Evolutionary conservation across 129 eudicot genomes (phyloP).

Genomic region (Artemisia tridentata): DNA sequence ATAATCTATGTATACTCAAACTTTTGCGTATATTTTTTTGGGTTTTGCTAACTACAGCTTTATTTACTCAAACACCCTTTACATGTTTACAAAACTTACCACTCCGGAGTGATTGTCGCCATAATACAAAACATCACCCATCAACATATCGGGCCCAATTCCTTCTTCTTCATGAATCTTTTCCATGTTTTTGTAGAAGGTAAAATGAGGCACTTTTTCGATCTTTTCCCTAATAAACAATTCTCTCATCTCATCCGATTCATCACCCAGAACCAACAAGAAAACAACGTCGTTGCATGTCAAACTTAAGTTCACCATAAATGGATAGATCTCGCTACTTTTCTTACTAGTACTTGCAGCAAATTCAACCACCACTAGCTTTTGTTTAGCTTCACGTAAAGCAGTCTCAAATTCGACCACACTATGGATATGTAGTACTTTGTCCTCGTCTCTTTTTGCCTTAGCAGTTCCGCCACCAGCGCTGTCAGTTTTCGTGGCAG

Average conservation of each 20-base stretch:
- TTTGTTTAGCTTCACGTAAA: slow-evolving; percentile 53
- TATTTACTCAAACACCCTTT: background rate
- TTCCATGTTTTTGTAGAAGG: slow-evolving; percentile 77
- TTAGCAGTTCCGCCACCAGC: slow-evolving; percentile 17
- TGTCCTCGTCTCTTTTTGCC: slow-evolving; percentile 30
- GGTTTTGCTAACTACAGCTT: too few relatives aligned
- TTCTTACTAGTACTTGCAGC: slow-evolving; percentile 55
- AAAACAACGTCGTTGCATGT: slow-evolving; percentile 88
- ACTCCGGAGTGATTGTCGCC: slow-evolving; percentile 88
- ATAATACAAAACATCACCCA: slow-evolving; percentile 86
- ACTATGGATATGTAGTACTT: slow-evolving; percentile 59
- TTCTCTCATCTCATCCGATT: slow-evolving; percentile 54
- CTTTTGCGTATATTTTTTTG: too few relatives aligned
- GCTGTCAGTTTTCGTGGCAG: slow-evolving; percentile 11
- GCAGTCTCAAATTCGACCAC: slow-evolving; percentile 71
- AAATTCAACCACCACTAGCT: slow-evolving; percentile 81
- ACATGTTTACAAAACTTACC: slow-evolving; percentile 26
- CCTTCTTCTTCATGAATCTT: slow-evolving; percentile 94
- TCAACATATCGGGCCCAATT: slow-evolving; percentile 75
- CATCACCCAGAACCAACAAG: slow-evolving; percentile 82
- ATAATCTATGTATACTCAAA: too few relatives aligned
- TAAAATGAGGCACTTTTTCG: slow-evolving; percentile 78
- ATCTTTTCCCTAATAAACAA: slow-evolving; percentile 64
- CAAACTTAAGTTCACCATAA: slow-evolving; percentile 75
- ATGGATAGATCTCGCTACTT: slow-evolving; percentile 71